Evolutionary conservation across 768 basidiomycete genomes (phyloP).

Genomic region (Clitopilus hobsonii): DNA sequence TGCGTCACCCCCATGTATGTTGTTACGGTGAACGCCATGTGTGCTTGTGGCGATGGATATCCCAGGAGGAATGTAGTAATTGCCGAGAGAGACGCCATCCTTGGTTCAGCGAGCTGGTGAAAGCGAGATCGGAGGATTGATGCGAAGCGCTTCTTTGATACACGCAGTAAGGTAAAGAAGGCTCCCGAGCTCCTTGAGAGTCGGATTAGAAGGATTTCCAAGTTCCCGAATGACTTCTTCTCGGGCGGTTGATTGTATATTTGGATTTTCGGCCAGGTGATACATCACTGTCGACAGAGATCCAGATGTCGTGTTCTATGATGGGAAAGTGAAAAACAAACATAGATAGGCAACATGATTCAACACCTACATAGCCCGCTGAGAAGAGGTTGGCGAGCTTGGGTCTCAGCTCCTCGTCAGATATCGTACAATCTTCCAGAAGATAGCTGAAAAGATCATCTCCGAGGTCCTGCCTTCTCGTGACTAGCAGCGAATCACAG

Average conservation of each 20-base stretch:
- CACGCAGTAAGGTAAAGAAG: constrained; percentile 30
- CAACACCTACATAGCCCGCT: constrained; percentile 33
- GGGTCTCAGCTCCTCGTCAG: constrained; percentile 27
- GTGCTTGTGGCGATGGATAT: constrained; percentile 28
- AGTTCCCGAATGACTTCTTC: constrained; percentile 29
- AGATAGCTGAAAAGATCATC: constrained; percentile 30
- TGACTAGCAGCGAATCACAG: constrained; percentile 20
- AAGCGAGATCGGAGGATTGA: constrained; percentile 24
- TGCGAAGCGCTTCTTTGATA: constrained; percentile 34
- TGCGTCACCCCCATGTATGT: constrained; percentile 22
- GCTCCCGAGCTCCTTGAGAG: constrained; percentile 19
- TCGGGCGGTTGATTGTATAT: constrained; percentile 29
- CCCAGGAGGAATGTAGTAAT: constrained; percentile 23
- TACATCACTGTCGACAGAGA: constrained; percentile 31
- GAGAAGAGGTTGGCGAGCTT: constrained; percentile 35
- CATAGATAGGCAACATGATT: constrained; percentile 8
- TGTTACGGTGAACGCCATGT: constrained; percentile 24
- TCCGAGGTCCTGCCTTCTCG: constrained; percentile 25
- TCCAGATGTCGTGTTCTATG: constrained; percentile 33
- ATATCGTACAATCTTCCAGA: constrained; percentile 25
- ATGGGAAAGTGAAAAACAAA: no score
- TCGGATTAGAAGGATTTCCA: constrained; percentile 21
- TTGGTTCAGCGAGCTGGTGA: constrained; percentile 19
- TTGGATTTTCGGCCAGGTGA: constrained; percentile 30
- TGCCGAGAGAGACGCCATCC: constrained; percentile 18